Evolutionary conservation across 2,329 filamentous ascomycete species (phyloP), one percentile per base, ranked within the genome.

Genomic region (Colletotrichum sublineola): DNA sequence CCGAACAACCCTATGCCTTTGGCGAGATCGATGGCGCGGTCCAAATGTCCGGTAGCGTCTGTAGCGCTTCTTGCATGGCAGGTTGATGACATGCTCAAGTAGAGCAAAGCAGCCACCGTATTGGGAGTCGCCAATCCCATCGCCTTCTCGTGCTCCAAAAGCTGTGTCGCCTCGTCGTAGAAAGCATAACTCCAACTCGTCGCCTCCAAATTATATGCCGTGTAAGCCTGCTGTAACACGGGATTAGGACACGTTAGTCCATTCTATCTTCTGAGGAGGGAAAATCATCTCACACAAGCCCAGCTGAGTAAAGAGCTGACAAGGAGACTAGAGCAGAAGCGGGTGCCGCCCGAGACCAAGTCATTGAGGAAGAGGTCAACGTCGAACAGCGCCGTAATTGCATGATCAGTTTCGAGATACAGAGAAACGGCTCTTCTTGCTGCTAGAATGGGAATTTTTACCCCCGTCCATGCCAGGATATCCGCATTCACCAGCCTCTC

Each of bases 401-500:
- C 77, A 66, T 81, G 77, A 12, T 81, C 79, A 20, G 77, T 80
- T 62, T 73, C 71, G 9, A 80, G 69, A 33, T 79, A 79, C 2
- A 79, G 63, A 15, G 78, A 79, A 8, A 80, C 58, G 5, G 36
- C 36, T 24, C 50, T 50, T 5, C 48, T 61, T 8, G 63, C 63
- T 18, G 63, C 42, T 5, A 42, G 40, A 12, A 15, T 33, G 11
- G 56, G 31, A 0, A 71, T 42, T 1, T 57, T 36, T 2, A 71
- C 56, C 14, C 46, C 53, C 15, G 68, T 61, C 68, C 63, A 71
- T 3, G 33, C 56, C 5, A 52, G 15, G 3, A 61, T 12, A 24
- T 71, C 68, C 3, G 66, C 7, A 11, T 71, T 67, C 1, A 56
- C 56, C 11, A 71, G 56, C 8, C 68, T 67, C 31, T 67, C 63